phyloP scores from a whole-genome alignment of 768 basidiomycete genomes.

The Tricholoma saponaceum region DNA sequence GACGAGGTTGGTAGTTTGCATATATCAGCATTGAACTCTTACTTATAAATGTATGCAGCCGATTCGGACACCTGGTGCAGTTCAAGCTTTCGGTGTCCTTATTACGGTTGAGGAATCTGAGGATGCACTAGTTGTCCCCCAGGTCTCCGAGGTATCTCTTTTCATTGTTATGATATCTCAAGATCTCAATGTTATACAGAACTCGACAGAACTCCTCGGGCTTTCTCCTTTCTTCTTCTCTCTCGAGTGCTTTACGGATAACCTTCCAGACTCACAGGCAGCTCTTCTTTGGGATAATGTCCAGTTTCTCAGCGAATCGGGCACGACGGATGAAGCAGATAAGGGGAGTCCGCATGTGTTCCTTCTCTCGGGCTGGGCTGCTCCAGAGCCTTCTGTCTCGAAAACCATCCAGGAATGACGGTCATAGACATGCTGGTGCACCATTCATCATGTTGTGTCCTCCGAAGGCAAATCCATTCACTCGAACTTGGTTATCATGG shows the following conservation, averaged over 20 bases:
- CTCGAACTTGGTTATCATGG: conserved; percentile 55
- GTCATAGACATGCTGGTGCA: conserved; percentile 69
- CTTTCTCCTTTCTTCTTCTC: conserved; percentile 73
- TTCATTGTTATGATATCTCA: background rate
- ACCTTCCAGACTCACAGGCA: conserved; percentile 61
- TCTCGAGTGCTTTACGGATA: conserved; percentile 69
- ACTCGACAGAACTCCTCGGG: conserved; percentile 70
- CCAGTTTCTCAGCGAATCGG: conserved; percentile 51
- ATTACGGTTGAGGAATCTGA: conserved; percentile 62
- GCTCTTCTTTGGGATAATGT: conserved; percentile 71
- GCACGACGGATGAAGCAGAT: conserved; percentile 39
- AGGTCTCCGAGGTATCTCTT: conserved; percentile 70
- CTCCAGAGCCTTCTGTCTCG: conserved; percentile 46
- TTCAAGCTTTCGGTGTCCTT: conserved; percentile 82
- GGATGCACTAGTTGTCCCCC: conserved; percentile 58
- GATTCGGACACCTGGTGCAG: conserved; percentile 75
- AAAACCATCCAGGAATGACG: conserved; percentile 30
- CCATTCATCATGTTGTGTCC: conserved; percentile 51
- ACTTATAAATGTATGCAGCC: conserved; percentile 40
- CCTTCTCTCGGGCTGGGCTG: conserved; percentile 64
- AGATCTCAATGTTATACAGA: conserved; percentile 35
- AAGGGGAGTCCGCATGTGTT: conserved; percentile 56
- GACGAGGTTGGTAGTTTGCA: conserved; percentile 51
- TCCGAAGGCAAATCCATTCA: conserved; percentile 5
- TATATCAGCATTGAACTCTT: background rate